phyloP scores from a whole-genome alignment of 345 rosid genomes.

The Gynandropsis gynandra region DNA sequence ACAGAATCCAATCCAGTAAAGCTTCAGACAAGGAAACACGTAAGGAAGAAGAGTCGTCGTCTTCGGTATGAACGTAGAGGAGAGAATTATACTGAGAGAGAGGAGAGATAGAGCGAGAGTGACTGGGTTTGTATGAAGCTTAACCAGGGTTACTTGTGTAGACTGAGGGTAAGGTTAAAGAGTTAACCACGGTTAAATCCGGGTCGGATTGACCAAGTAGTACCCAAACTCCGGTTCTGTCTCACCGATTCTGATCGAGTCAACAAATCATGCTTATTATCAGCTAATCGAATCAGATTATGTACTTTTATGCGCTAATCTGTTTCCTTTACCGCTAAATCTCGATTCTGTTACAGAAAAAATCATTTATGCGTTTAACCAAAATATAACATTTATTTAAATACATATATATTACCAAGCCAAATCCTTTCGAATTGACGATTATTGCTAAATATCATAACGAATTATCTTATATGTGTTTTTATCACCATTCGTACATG shows the following conservation, averaged over 20 bases:
- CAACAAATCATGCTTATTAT: conserved; percentile 10
- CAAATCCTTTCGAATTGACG: too few species aligned
- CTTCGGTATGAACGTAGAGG: too few species aligned
- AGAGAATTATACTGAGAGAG: conserved; percentile 8
- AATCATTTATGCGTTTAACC: neutral
- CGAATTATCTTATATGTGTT: too few species aligned
- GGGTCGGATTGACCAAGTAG: neutral
- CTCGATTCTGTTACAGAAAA: neutral
- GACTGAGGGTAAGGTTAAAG: conserved; percentile 10
- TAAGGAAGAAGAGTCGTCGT: conserved; percentile 8
- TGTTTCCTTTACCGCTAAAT: conserved; percentile 1
- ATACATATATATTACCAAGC: too few species aligned
- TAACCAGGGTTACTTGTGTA: conserved; percentile 24
- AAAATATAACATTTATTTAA: too few species aligned
- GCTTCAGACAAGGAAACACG: conserved; percentile 8
- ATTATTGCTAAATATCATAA: too few species aligned
- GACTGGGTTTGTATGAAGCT: conserved; percentile 13
- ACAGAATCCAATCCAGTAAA: conserved; percentile 1
- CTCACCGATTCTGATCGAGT: conserved; percentile 1
- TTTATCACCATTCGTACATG: too few species aligned
- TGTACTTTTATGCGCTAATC: conserved; percentile 1
- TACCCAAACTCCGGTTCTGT: too few species aligned
- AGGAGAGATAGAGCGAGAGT: conserved; percentile 4
- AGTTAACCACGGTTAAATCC: conserved; percentile 26
- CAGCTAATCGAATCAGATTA: too few species aligned